phyloP scores from a whole-genome alignment of 169 alveolate genomes.

The Cryptosporidium ubiquitum region DNA sequence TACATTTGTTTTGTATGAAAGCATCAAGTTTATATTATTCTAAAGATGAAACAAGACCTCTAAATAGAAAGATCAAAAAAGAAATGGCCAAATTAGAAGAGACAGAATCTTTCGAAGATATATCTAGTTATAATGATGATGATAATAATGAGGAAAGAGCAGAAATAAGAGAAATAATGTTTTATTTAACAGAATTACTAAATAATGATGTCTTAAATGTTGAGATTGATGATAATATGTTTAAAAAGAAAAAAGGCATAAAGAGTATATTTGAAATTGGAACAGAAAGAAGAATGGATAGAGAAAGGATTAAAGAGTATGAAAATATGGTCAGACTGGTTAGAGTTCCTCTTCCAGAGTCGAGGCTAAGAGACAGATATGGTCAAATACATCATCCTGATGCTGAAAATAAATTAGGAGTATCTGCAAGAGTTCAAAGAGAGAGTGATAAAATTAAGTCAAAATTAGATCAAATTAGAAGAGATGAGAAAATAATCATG shows the following conservation, averaged over 20 bases:
- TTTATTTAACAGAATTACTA: slow-evolving; percentile 7
- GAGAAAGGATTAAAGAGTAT: not conserved
- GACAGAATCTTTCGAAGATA: too few relatives aligned
- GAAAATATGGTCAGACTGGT: not conserved
- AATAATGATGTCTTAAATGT: not conserved
- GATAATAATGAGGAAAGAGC: not conserved
- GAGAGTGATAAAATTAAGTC: slow-evolving; percentile 29
- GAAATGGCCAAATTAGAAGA: not conserved
- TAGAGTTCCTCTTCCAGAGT: slow-evolving; percentile 38
- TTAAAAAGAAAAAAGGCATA: not conserved
- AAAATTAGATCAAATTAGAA: not conserved
- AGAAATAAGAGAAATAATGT: not conserved
- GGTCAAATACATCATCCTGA: slow-evolving; percentile 12
- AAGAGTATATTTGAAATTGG: not conserved
- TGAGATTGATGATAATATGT: not conserved
- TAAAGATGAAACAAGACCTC: slow-evolving; percentile 4
- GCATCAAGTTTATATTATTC: not conserved
- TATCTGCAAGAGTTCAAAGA: not conserved
- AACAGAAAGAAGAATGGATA: not conserved
- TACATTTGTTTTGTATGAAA: slow-evolving; percentile 29
- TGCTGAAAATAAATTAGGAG: slow-evolving; percentile 20
- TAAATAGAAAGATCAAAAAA: not conserved
- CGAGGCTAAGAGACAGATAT: slow-evolving; percentile 43
- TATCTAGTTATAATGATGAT: too few relatives aligned
- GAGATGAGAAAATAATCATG: not conserved